A percentile compares a stretch with the other conserved stretches of the same genome.
Evolutionary conservation across 2,329 filamentous ascomycete species (phyloP).

Genomic region (Cordyceps farinosa): DNA sequence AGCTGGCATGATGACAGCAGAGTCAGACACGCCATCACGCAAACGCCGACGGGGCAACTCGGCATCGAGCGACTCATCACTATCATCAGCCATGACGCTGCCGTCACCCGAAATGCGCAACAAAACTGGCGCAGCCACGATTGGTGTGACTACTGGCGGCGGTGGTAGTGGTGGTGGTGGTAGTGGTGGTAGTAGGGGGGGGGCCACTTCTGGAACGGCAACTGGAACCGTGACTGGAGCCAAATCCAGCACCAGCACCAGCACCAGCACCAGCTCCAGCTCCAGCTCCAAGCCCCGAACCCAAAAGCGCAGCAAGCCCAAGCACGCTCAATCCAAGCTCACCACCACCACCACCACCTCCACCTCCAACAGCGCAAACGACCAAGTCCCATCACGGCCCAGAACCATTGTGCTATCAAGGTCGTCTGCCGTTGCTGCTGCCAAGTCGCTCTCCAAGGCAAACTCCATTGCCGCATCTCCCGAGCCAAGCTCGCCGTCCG

Average conservation of each 20-base stretch:
- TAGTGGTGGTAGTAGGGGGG: slow-evolving; percentile 6
- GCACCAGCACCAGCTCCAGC: slow-evolving; percentile 7
- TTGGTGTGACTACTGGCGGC: not conserved
- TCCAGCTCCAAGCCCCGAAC: not conserved
- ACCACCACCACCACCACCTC: not conserved
- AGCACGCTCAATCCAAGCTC: not conserved
- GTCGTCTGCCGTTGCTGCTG: slow-evolving; percentile 20
- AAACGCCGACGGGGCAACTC: slow-evolving; percentile 36
- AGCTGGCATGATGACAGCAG: slow-evolving; percentile 13
- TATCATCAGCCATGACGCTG: slow-evolving; percentile 38
- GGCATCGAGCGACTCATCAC: slow-evolving; percentile 41
- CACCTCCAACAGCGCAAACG: slow-evolving; percentile 7
- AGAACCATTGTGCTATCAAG: slow-evolving; percentile 39
- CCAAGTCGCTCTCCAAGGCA: not conserved
- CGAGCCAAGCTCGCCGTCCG: slow-evolving; percentile 34
- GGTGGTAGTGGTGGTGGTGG: not conserved
- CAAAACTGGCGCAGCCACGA: slow-evolving; percentile 3
- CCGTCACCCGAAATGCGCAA: slow-evolving; percentile 34
- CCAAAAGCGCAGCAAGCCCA: slow-evolving; percentile 7
- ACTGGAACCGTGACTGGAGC: slow-evolving; percentile 15
- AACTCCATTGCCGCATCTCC: slow-evolving; percentile 22
- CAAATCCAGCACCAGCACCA: slow-evolving; percentile 12
- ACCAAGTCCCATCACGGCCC: slow-evolving; percentile 29
- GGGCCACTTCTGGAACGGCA: slow-evolving; percentile 15
- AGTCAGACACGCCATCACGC: slow-evolving; percentile 34